Conservation (phyloP, 257 asterid species). For the Solanum phureja region DNA sequence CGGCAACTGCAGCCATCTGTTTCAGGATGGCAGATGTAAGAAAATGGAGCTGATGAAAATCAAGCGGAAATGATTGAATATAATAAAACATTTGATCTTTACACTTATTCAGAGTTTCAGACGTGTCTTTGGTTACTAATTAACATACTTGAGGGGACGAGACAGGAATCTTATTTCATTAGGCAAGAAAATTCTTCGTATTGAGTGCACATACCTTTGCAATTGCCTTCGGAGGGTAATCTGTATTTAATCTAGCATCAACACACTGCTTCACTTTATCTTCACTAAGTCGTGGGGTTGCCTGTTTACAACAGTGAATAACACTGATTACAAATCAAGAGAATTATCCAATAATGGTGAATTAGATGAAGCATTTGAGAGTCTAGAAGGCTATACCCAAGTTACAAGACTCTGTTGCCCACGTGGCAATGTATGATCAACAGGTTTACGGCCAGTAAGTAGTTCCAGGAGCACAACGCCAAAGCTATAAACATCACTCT, state of each 20-base stretch:
- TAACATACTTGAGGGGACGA: background rate
- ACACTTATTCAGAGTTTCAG: background rate
- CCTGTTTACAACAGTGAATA: conserved; percentile 23
- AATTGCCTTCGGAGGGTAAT: conserved; percentile 77
- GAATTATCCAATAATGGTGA: background rate
- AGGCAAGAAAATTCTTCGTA: background rate
- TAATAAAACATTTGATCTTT: background rate
- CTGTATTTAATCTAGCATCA: conserved; percentile 50
- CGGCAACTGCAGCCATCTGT: conserved; percentile 84
- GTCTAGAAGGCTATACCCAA: conserved; percentile 44
- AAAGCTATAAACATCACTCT: conserved; percentile 83
- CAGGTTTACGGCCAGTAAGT: conserved; percentile 84
- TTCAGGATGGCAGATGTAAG: background rate
- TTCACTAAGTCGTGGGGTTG: conserved; percentile 74
- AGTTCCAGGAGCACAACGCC: conserved; percentile 87
- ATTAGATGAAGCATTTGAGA: background rate
- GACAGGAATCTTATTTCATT: background rate
- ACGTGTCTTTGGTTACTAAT: background rate
- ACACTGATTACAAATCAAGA: background rate
- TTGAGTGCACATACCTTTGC: conserved; percentile 39
- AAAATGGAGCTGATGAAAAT: background rate
- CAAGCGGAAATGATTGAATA: background rate
- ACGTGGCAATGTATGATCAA: conserved; percentile 82
- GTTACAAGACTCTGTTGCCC: conserved; percentile 82
- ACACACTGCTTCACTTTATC: conserved; percentile 74